Base-by-base conservation (phyloP, 345 rosid genomes). In the Physaria fendleri region DNA sequence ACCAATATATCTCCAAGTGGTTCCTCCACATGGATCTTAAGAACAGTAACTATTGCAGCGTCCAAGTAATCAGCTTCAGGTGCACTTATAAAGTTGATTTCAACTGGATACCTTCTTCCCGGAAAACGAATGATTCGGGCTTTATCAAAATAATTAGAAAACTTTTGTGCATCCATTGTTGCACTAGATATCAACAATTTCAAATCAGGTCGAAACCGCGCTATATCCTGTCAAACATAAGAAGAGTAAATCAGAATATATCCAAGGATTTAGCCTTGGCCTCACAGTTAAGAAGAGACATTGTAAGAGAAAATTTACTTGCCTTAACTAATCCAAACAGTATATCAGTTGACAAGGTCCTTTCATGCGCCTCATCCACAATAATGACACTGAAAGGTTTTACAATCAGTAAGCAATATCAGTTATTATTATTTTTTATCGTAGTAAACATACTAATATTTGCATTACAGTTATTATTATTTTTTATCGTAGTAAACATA, bases 331-430 rank as follows among this genome's bases (percentile, higher is more conserved):
- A 68, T 47, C 97, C 95, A 29, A 89, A 89, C 12, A 89, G 81
- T 50, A 89, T 85, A 73, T 89, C 95, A 6, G 97, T 85, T 5
- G 83, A 79, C 58, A 89, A 69, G 14, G 95, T 89, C 77, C 96
- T 89, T 82, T 88, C 95, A 71, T 88, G 96, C n/a, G 96, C 90
- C 77, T 88, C 94, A 51, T 88, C 96, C 62, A 88, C 96, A 83
- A 88, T 85, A 54, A 85, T 69, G 30, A 88, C 88, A 52, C 94
- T 87, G 76, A 62, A 71, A 71, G 61, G 69, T 35, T 52, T 17
- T 53, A 20, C 13, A n/a, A 16, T n/a, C 21, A 33, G 22, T 48
- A 53, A 64, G 60, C 25, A 53, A 46, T n/a, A n/a, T n/a, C n/a
- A n/a, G n/a, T n/a, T n/a, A n/a, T n/a, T n/a, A n/a, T n/a, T n/a